Evolutionary conservation across 1,284 basidiomycete species (phyloP).

Genomic region (Abortiporus biennis): DNA sequence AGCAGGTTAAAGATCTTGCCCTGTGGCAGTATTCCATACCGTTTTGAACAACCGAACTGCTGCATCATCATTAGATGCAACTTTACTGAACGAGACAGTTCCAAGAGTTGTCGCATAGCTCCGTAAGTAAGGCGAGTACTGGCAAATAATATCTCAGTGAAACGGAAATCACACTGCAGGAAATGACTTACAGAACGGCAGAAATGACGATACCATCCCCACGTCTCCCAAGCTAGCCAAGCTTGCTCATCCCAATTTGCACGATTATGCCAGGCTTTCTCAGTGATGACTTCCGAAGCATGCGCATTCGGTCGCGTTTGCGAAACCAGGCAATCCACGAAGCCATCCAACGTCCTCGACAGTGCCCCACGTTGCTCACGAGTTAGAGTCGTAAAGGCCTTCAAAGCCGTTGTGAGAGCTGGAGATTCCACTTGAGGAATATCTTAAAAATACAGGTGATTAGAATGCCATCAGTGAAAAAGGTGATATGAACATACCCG

Average conservation of each 20-base stretch:
- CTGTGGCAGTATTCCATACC: constrained; percentile 65
- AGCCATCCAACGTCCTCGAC: constrained; percentile 61
- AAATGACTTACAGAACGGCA: constrained; percentile 58
- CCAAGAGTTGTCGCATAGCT: constrained; percentile 63
- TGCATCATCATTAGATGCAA: constrained; percentile 51
- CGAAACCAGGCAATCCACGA: constrained; percentile 54
- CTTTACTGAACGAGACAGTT: constrained; percentile 55
- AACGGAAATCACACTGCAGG: constrained; percentile 4
- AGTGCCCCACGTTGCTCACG: constrained; percentile 71
- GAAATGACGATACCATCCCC: constrained; percentile 86
- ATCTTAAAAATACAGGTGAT: no score
- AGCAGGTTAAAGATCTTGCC: constrained; percentile 30
- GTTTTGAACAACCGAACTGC: constrained; percentile 52
- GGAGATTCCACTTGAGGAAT: constrained; percentile 55
- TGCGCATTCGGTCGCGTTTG: constrained; percentile 38
- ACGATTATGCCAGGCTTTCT: constrained; percentile 65
- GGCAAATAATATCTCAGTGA: neutral
- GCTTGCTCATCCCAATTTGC: constrained; percentile 60
- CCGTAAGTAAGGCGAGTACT: constrained; percentile 28
- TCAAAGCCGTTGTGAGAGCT: constrained; percentile 60
- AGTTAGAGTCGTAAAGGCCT: constrained; percentile 65
- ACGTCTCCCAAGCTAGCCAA: constrained; percentile 80
- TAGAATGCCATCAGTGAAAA: constrained; percentile 7
- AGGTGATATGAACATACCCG: constrained; percentile 26
- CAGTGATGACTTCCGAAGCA: constrained; percentile 44